Conservation (phyloP, 139 green algal species). For the Tetradesmus obliquus region DNA sequence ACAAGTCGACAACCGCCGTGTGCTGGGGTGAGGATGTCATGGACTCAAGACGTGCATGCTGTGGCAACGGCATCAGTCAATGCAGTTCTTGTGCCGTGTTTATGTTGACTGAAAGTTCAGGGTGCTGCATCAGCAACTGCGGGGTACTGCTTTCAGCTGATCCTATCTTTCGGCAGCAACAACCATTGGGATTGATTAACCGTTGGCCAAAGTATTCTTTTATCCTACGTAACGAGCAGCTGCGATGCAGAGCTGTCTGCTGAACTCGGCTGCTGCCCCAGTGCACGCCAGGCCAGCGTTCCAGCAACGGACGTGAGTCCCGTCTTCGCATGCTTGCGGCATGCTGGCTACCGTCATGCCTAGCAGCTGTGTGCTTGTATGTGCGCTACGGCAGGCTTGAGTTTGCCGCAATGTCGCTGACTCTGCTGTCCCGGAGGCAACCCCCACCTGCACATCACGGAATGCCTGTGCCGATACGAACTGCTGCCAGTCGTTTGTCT, state of each 20-base stretch:
- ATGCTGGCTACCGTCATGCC: neutral
- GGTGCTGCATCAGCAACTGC: neutral
- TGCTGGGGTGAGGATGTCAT: too few relatives aligned
- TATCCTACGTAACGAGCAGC: too few relatives aligned
- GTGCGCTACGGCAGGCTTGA: neutral
- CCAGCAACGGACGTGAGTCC: neutral
- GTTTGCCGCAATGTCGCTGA: neutral
- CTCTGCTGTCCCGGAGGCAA: neutral
- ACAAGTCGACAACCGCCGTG: too few relatives aligned
- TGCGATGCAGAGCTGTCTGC: neutral
- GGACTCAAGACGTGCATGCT: too few relatives aligned
- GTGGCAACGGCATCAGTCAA: too few relatives aligned
- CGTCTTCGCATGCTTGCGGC: neutral
- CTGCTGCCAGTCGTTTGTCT: too few relatives aligned
- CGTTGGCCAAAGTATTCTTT: too few relatives aligned
- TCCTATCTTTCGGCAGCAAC: neutral
- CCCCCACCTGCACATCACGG: neutral
- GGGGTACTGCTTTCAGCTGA: neutral
- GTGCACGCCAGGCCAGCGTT: neutral
- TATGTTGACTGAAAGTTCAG: too few relatives aligned
- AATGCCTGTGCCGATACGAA: neutral
- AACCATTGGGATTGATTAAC: neutral
- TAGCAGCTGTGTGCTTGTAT: neutral
- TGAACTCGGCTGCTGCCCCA: neutral
- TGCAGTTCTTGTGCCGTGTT: too few relatives aligned